phyloP scores from a whole-genome alignment of 2,329 filamentous ascomycete species.

The Botrytis porri region DNA sequence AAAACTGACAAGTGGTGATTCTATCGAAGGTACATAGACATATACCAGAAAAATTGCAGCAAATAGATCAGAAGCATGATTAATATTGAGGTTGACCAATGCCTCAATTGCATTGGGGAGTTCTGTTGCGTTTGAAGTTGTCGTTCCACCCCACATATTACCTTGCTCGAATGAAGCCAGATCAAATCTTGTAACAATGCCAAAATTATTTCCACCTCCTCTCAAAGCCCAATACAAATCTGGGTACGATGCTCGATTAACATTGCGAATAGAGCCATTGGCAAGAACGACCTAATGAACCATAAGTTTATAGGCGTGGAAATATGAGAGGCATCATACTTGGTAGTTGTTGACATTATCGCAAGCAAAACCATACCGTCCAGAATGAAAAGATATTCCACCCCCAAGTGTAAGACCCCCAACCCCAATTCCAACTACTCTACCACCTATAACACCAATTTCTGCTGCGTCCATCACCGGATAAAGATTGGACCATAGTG shows the following conservation, averaged over 20 bases:
- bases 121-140: not conserved
- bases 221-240: conserved; percentile 54
- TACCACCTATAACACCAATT: conserved; percentile 41
- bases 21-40: not conserved
- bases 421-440: conserved; percentile 33
- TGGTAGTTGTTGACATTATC: conserved; percentile 29
- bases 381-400: conserved; percentile 29
- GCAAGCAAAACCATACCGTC: conserved; percentile 23
- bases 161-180: conserved; percentile 40
- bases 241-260: conserved; percentile 39
- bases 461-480: conserved; percentile 29
- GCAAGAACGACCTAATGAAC: conserved; percentile 40
- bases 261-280: conserved; percentile 48
- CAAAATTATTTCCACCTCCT: conserved; percentile 43
- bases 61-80: conserved; percentile 10
- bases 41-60: conserved; percentile 3
- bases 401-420: conserved; percentile 29
- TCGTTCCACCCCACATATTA: conserved; percentile 24
- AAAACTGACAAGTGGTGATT: not conserved
- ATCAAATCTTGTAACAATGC: conserved; percentile 48
- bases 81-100: conserved; percentile 9
- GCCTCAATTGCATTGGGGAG: not conserved
- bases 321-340: not conserved
- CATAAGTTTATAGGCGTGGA: not conserved
- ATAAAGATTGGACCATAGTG: conserved; percentile 39